Evolutionary conservation across 192 early-diverging fungal species (phyloP).

Genomic region (Coemansia umbellata): DNA sequence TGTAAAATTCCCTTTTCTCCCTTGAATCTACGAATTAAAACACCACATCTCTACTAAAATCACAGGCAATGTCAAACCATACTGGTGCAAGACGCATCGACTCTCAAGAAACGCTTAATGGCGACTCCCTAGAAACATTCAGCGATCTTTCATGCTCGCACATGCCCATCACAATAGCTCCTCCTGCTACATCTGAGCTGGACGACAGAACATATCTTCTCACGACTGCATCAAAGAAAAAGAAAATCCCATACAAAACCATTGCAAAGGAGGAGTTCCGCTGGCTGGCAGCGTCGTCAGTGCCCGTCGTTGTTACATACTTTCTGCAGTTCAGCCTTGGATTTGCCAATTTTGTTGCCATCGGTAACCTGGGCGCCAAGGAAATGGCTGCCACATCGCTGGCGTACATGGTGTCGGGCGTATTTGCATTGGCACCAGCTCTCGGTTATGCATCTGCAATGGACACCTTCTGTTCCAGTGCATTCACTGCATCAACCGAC

Average conservation of each 20-base stretch:
- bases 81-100: slow-evolving; percentile 12
- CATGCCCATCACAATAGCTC: not conserved
- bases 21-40: not conserved
- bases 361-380: slow-evolving; percentile 59
- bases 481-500: slow-evolving; percentile 61
- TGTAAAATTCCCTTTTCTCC: not conserved
- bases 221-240: not conserved
- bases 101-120: slow-evolving; percentile 23
- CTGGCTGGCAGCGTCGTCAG: slow-evolving; percentile 32
- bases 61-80: not conserved
- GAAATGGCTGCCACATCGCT: slow-evolving; percentile 66
- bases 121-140: not conserved
- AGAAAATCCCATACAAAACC: slow-evolving; percentile 13
- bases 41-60: not conserved
- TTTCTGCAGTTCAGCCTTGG: slow-evolving; percentile 62
- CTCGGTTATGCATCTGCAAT: slow-evolving; percentile 66
- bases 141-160: not conserved
- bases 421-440: slow-evolving; percentile 55
- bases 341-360: slow-evolving; percentile 58
- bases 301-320: slow-evolving; percentile 59
- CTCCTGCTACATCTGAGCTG: not conserved
- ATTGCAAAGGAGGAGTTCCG: slow-evolving; percentile 26
- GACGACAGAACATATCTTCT: slow-evolving; percentile 7
- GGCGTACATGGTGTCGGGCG: slow-evolving; percentile 50
- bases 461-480: slow-evolving; percentile 68